Percentiles rank a stretch among this genome's conserved stretches.
Evolutionary conservation across 2,329 filamentous ascomycete genomes (phyloP).

Genomic region (Scopulariopsis brevicaulis): DNA sequence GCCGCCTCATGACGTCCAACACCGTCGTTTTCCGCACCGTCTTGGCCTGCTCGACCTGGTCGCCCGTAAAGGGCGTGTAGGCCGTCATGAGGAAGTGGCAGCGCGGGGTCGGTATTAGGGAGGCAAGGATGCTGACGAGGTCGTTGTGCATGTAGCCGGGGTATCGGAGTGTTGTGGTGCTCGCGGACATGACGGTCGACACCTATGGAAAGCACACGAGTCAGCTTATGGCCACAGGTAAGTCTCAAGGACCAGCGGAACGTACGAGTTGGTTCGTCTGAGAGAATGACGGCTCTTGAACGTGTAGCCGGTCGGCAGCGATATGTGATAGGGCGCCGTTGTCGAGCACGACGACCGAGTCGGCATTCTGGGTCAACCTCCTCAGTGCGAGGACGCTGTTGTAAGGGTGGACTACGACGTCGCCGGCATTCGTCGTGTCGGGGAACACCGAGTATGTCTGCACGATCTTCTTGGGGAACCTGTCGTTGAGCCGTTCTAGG

Average conservation of each 20-base stretch:
- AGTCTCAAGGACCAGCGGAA: slow-evolving; percentile 6
- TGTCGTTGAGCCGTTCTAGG: slow-evolving; percentile 88
- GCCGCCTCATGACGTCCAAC: slow-evolving; percentile 88
- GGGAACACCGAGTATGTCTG: slow-evolving; percentile 99
- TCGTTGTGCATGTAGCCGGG: slow-evolving; percentile 99
- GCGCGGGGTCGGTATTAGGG: slow-evolving; percentile 87
- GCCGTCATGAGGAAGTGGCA: slow-evolving; percentile 98
- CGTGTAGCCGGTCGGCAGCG: slow-evolving; percentile 85
- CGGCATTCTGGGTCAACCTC: slow-evolving; percentile 85
- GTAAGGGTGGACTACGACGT: slow-evolving; percentile 96
- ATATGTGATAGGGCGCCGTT: slow-evolving; percentile 91
- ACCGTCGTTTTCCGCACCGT: slow-evolving; percentile 97
- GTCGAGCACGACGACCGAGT: slow-evolving; percentile 94
- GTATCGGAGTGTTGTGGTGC: slow-evolving; percentile 90
- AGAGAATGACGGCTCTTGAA: slow-evolving; percentile 90
- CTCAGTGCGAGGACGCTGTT: slow-evolving; percentile 92
- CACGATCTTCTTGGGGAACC: slow-evolving; percentile 97
- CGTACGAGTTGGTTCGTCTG: slow-evolving; percentile 89
- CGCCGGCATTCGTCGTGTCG: slow-evolving; percentile 73
- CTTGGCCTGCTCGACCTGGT: slow-evolving; percentile 93
- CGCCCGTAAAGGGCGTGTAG: slow-evolving; percentile 94
- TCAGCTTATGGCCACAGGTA: not conserved
- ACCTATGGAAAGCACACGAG: slow-evolving; percentile 31
- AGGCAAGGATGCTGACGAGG: slow-evolving; percentile 90
- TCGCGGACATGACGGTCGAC: slow-evolving; percentile 97